A percentile compares a stretch with the other conserved stretches of the same genome.
phyloP scores from a whole-genome alignment of 2,329 filamentous ascomycete genomes.

The Clonostachys byssicola region DNA sequence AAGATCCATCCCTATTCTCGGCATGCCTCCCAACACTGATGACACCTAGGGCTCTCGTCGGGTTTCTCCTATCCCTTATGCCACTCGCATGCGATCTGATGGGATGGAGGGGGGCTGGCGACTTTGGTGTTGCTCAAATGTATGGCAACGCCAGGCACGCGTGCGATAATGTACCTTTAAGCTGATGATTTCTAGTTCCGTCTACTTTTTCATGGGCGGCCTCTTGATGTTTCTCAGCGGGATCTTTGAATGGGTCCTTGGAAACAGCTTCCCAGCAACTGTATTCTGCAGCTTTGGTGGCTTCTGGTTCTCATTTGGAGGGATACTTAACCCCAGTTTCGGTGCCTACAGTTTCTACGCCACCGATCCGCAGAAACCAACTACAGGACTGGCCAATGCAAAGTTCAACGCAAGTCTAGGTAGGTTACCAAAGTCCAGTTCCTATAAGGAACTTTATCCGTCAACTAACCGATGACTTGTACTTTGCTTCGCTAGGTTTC shows the following conservation, averaged over 20 bases:
- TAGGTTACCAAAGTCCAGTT: too few relatives aligned
- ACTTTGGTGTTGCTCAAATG: constrained; percentile 41
- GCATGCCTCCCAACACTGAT: background rate
- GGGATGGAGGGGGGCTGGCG: constrained; percentile 49
- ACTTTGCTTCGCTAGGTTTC: constrained; percentile 38
- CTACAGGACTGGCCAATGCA: constrained; percentile 36
- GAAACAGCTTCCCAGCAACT: constrained; percentile 55
- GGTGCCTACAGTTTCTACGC: constrained; percentile 41
- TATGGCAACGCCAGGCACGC: constrained; percentile 21
- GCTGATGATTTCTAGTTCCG: constrained; percentile 25
- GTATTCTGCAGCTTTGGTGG: constrained; percentile 50
- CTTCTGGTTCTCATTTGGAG: constrained; percentile 56
- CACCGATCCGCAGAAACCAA: constrained; percentile 19
- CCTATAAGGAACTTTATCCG: too few relatives aligned
- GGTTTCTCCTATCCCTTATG: constrained; percentile 44
- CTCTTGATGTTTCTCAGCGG: constrained; percentile 46
- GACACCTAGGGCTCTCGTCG: constrained; percentile 37
- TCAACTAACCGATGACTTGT: too few relatives aligned
- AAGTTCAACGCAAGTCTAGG: constrained; percentile 51
- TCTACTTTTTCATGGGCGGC: constrained; percentile 48
- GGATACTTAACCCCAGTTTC: constrained; percentile 48
- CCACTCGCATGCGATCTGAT: constrained; percentile 46
- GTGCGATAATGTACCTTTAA: too few relatives aligned
- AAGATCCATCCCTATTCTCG: constrained; percentile 1
- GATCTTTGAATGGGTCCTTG: constrained; percentile 51